Base-by-base conservation (phyloP, 495 filamentous ascomycete genomes). In the Aspergillus haitiensis region DNA sequence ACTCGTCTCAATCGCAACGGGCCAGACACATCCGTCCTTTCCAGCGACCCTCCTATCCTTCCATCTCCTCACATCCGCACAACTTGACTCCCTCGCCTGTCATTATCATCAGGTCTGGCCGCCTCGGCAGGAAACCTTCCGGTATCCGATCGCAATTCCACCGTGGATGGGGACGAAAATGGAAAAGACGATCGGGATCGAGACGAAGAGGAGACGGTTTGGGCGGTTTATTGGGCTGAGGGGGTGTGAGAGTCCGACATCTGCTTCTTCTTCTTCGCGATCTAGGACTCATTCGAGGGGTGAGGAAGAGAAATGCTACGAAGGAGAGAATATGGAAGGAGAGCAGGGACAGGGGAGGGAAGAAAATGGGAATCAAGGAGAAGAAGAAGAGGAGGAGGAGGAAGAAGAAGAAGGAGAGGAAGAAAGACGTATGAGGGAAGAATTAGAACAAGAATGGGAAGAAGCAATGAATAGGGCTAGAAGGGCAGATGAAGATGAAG, bases 51-150 rank as follows among this genome's bases (percentile, higher is more conserved):
- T 94, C 27, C 82, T 95, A 44, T 91, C 89, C 34, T 81, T 83
- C 61, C 50, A 55, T 37, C 39, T 59, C 36, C 82, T 94, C 50
- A 91, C 89, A 18, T 80, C 84, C 61, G 67, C 62, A 18, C 78
- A 93, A 69, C 82, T 92, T 44, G 89, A 95, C 66, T 70, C 69
- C 37, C 84, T 96, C 6, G 89, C 90, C 7, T 73, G 77, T 39
- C 87, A 88, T 69, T 94, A 91, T 72, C 86, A 92, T 71, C 91
- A 96, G 69, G 76, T 82, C 47, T 74, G 61, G 81, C 86, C 52
- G 77, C 85, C 42, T 63, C 72, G 70, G 15, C 60, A 56, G 0
- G 83, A 75, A 65, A 86, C 82, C 1, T 52, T 55, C 40, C 67
- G 73, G n/a, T 94, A 96, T 68, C 91, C 91, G 4, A 81, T 74